Conservation (phyloP, 306 rosid species). For the Cicer bijugum region DNA sequence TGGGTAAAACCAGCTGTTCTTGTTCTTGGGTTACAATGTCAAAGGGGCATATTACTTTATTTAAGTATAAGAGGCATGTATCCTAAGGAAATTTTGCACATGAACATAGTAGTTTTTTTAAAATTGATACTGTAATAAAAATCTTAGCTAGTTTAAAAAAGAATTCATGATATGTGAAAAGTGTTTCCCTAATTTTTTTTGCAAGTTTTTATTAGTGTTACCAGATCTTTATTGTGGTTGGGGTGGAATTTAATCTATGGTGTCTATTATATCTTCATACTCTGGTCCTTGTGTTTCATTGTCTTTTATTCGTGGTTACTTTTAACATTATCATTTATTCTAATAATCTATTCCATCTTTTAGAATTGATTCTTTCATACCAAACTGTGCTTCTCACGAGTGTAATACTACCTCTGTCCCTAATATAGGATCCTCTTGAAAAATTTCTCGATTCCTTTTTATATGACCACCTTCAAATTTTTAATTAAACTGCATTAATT, state of each 20-base stretch:
- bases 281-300: background rate
- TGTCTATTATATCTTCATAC: background rate
- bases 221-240: background rate
- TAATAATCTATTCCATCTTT: background rate
- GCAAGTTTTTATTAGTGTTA: background rate
- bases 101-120: background rate
- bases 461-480: background rate
- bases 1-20: conserved; percentile 9
- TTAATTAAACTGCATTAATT: background rate
- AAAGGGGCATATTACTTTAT: background rate
- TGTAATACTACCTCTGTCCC: background rate
- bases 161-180: background rate
- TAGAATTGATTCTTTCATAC: conserved; percentile 2
- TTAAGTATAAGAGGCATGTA: conserved; percentile 18
- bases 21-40: conserved; percentile 1
- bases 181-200: background rate
- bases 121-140: conserved; percentile 10
- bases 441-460: background rate
- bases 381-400: background rate
- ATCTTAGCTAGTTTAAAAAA: background rate
- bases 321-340: background rate
- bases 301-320: background rate
- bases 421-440: background rate
- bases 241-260: background rate
- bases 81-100: conserved; percentile 14